phyloP scores from a whole-genome alignment of 2,329 filamentous ascomycete species.

The Hypomyces perniciosus region DNA sequence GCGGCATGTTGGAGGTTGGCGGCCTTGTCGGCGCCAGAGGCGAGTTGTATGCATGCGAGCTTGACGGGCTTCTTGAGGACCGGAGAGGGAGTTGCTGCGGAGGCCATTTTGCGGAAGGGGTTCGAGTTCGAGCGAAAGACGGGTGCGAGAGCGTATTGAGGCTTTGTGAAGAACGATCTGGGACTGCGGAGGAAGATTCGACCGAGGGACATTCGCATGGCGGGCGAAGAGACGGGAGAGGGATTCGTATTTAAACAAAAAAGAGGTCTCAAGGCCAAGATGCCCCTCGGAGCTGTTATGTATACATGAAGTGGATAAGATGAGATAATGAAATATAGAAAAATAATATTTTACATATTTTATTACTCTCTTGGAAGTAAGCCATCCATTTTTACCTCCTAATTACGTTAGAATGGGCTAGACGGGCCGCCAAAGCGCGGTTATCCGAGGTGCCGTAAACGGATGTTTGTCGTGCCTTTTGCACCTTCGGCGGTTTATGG shows the following conservation, averaged over 20 bases:
- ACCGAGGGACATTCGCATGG: constrained; percentile 5
- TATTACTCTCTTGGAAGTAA: too few species aligned
- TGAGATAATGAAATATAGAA: constrained; percentile 1
- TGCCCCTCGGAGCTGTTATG: too few species aligned
- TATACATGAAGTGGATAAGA: neutral
- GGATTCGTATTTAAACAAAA: neutral
- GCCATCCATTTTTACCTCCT: too few species aligned
- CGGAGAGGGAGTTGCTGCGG: constrained; percentile 25
- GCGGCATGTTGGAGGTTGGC: constrained; percentile 78
- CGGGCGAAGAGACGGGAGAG: neutral
- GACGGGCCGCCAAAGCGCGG: too few species aligned
- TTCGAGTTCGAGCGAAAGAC: constrained; percentile 16
- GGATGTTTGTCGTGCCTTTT: too few species aligned
- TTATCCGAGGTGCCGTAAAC: too few species aligned
- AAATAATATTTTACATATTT: too few species aligned
- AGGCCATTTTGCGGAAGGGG: constrained; percentile 30
- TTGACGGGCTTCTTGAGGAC: constrained; percentile 72
- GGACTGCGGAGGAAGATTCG: constrained; percentile 2
- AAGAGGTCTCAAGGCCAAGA: neutral
- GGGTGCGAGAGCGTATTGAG: constrained; percentile 10
- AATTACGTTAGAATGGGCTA: too few species aligned
- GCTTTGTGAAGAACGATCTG: constrained; percentile 11
- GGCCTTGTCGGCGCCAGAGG: constrained; percentile 74
- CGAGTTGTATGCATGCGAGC: constrained; percentile 75
- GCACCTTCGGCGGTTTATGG: too few species aligned